These are phyloP conservation scores for Lenzites betulinus DNA, from an alignment of 768 basidiomycete species.

Conservation along the genomic window DNA sequence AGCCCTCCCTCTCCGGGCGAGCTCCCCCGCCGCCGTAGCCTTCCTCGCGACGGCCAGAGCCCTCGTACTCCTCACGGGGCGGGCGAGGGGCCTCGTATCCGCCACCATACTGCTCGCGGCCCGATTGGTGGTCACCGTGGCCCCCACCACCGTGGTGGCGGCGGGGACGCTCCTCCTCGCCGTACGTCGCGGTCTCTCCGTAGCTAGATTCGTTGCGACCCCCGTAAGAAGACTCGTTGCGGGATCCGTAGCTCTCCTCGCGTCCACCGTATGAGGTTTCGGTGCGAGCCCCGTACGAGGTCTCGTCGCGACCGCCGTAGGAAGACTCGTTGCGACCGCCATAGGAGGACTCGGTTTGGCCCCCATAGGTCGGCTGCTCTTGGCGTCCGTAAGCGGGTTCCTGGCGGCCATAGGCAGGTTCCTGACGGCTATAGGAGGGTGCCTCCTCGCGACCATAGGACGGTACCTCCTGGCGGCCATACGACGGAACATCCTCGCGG, in stretches of 20 bases:
- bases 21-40: slow-evolving; percentile 1
- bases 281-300: slow-evolving; percentile 27
- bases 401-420: slow-evolving; percentile 10
- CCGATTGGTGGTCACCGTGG: slow-evolving; percentile 16
- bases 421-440: not conserved
- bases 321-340: slow-evolving; percentile 32
- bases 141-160: slow-evolving; percentile 5
- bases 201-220: slow-evolving; percentile 29
- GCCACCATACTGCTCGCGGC: slow-evolving; percentile 23
- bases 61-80: slow-evolving; percentile 14
- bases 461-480: not conserved
- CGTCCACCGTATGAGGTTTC: slow-evolving; percentile 40
- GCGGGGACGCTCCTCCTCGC: slow-evolving; percentile 12
- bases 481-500: not conserved
- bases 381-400: slow-evolving; percentile 8
- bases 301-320: not conserved
- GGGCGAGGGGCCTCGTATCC: slow-evolving; percentile 1
- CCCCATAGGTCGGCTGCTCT: slow-evolving; percentile 5
- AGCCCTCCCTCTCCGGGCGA: slow-evolving; percentile 6
- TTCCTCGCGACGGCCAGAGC: slow-evolving; percentile 4
- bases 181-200: slow-evolving; percentile 7
- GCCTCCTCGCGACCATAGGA: not conserved
- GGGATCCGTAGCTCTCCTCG: slow-evolving; percentile 10
- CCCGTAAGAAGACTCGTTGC: slow-evolving; percentile 36
- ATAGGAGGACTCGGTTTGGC: slow-evolving; percentile 41